Evolutionary conservation across 352 stramenopile genomes (phyloP).

Genomic region (Lagenidium giganteum): DNA sequence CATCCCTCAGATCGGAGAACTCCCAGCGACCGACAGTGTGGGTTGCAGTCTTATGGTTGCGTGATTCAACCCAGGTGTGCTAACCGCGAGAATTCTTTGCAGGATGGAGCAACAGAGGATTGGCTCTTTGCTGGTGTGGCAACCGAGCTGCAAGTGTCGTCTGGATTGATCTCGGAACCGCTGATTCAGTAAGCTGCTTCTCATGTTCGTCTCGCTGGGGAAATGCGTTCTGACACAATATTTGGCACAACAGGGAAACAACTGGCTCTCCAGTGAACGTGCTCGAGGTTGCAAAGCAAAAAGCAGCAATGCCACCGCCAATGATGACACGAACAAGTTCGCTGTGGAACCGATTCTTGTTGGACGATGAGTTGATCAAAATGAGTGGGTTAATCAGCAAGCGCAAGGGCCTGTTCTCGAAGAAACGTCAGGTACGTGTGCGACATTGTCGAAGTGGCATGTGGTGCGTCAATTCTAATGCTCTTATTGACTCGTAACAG

Average conservation of each 20-base stretch:
- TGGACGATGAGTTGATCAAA: slow-evolving; percentile 86
- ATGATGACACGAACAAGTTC: slow-evolving; percentile 67
- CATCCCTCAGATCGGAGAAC: slow-evolving; percentile 41
- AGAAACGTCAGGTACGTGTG: slow-evolving; percentile 66
- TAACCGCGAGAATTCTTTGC: background rate
- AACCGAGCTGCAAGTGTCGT: slow-evolving; percentile 84
- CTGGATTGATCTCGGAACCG: slow-evolving; percentile 63
- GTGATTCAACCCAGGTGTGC: background rate
- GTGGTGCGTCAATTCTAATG: too few species aligned
- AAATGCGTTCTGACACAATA: slow-evolving; percentile 2
- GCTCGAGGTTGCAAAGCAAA: slow-evolving; percentile 75
- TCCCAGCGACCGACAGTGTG: slow-evolving; percentile 74
- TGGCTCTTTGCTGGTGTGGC: slow-evolving; percentile 86
- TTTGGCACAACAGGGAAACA: slow-evolving; percentile 24
- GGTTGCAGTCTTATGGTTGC: background rate
- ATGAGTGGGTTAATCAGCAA: slow-evolving; percentile 85
- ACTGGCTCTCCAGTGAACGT: slow-evolving; percentile 42
- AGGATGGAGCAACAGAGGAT: slow-evolving; percentile 85
- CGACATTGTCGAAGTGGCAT: too few species aligned
- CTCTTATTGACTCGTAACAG: slow-evolving; percentile 12
- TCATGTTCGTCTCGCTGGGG: too few species aligned
- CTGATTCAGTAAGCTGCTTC: slow-evolving; percentile 64
- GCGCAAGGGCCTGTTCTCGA: slow-evolving; percentile 85
- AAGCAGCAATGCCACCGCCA: slow-evolving; percentile 54
- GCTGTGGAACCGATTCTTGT: slow-evolving; percentile 81